Evolutionary conservation across 495 filamentous ascomycete species (phyloP).

Genomic region (Elaphomyces granulatus): DNA sequence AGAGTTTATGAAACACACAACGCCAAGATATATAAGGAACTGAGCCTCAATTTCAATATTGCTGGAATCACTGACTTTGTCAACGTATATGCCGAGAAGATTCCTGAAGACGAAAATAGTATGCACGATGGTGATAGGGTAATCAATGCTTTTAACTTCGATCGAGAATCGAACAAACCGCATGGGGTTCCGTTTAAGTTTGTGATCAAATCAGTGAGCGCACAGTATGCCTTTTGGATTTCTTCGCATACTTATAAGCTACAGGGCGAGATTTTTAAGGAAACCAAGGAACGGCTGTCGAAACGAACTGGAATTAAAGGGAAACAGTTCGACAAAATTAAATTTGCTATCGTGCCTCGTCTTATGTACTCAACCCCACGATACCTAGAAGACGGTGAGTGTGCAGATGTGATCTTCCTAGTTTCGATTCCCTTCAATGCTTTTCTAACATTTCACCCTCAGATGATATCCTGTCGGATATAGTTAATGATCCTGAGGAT

Average conservation of each 20-base stretch:
- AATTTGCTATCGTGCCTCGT: conserved; percentile 72
- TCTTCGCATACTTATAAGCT: conserved; percentile 10
- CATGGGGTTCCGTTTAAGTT: conserved; percentile 88
- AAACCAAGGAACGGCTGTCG: conserved; percentile 82
- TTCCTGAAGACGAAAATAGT: conserved; percentile 64
- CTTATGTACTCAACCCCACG: conserved; percentile 54
- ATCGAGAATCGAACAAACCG: conserved; percentile 62
- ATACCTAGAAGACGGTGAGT: conserved; percentile 80
- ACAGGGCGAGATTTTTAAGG: conserved; percentile 71
- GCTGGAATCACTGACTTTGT: conserved; percentile 71
- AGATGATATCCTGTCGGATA: conserved; percentile 78
- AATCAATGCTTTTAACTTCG: conserved; percentile 80
- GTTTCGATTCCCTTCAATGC: not conserved
- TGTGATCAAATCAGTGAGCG: conserved; percentile 62
- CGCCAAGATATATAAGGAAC: conserved; percentile 66
- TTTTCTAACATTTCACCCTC: conserved; percentile 7
- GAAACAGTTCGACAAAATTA: conserved; percentile 97
- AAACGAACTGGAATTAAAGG: conserved; percentile 89
- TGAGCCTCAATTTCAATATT: conserved; percentile 47
- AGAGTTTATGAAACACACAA: conserved; percentile 66
- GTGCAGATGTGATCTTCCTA: too few species aligned
- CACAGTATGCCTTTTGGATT: not conserved
- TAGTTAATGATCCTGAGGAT: conserved; percentile 55
- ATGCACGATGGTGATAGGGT: conserved; percentile 40
- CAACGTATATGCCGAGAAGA: conserved; percentile 62